phyloP scores from a whole-genome alignment of 805 yeast genomes.

The Maudiozyma barnettii region DNA sequence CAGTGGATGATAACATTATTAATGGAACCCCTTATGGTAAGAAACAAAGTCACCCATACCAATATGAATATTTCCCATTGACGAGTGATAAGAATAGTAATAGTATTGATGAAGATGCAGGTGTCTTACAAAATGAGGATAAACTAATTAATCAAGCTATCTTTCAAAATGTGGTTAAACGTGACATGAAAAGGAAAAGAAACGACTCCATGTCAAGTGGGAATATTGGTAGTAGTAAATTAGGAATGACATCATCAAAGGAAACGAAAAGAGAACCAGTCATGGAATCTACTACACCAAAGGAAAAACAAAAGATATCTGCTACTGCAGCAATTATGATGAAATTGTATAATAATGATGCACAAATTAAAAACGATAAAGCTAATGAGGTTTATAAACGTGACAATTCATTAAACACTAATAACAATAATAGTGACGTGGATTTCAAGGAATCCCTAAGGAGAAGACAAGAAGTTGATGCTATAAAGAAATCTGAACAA shows the following conservation, averaged over 20 bases:
- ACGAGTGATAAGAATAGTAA: background rate
- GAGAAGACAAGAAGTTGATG: background rate
- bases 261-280: background rate
- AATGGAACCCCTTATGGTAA: background rate
- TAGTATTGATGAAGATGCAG: conserved; percentile 6
- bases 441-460: background rate
- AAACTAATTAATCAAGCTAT: conserved; percentile 14
- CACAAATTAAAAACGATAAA: conserved; percentile 5
- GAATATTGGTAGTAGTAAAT: background rate
- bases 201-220: conserved; percentile 6
- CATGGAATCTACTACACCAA: background rate
- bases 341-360: conserved; percentile 9
- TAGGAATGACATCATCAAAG: conserved; percentile 1
- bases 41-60: conserved; percentile 8
- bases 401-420: background rate
- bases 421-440: background rate
- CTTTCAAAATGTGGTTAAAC: conserved; percentile 13
- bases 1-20: background rate
- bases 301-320: conserved; percentile 1
- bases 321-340: conserved; percentile 14
- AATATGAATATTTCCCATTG: conserved; percentile 9
- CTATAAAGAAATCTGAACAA: background rate
- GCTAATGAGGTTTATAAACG: conserved; percentile 1
- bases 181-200: conserved; percentile 20
- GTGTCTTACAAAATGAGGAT: conserved; percentile 15